Percentiles rank a stretch among this genome's conserved stretches.
Evolutionary conservation across 176 grass and related monocot genomes (phyloP).

Genomic region (Dactylis glomerata): DNA sequence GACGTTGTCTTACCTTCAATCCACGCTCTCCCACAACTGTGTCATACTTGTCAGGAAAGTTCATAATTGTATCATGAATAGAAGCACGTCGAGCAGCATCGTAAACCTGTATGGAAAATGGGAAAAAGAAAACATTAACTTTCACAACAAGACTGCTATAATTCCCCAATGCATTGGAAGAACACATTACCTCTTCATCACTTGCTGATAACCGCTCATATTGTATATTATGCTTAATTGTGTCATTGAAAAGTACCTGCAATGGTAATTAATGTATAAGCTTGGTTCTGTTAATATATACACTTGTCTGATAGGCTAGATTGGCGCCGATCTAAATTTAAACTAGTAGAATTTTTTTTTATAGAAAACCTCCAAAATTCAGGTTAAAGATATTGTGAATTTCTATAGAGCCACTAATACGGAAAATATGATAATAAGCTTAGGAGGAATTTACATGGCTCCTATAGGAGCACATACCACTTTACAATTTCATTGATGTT

Average conservation of each 20-base stretch:
- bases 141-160: constrained; percentile 25
- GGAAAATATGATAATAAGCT: no score
- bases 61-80: constrained; percentile 95
- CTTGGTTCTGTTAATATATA: constrained; percentile 4
- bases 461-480: no score
- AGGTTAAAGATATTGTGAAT: no score
- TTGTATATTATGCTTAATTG: constrained; percentile 97
- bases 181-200: constrained; percentile 79
- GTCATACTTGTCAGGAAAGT: constrained; percentile 86
- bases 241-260: constrained; percentile 99
- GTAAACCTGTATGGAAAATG: constrained; percentile 53
- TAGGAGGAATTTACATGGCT: no score
- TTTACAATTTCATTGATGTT: no score
- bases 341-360: no score
- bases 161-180: constrained; percentile 27
- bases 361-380: no score
- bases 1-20: constrained; percentile 66
- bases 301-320: no score
- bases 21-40: constrained; percentile 96
- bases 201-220: constrained; percentile 85
- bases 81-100: no score
- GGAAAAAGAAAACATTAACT: constrained; percentile 27
- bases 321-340: no score
- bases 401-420: background rate
- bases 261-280: constrained; percentile 30